These are phyloP conservation scores for Vairimorpha necatrix DNA, from an alignment of 371 early-diverging fungal species.

Conservation along the genomic window DNA sequence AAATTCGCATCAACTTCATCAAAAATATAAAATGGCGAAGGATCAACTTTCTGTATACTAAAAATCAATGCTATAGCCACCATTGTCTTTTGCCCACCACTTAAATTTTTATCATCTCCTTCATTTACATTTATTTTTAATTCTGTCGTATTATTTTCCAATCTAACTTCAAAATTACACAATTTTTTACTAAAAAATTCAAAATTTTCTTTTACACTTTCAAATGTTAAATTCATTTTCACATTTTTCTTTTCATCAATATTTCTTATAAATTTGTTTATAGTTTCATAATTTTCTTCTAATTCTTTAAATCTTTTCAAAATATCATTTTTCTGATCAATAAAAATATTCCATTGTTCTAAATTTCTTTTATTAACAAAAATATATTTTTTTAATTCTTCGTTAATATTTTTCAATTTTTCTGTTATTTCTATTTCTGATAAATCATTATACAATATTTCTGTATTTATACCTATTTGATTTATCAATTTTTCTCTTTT, in stretches of 20 bases:
- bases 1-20: conserved; percentile 99
- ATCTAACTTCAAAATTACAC: conserved; percentile 18
- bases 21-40: conserved; percentile 97
- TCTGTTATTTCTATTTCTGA: conserved; percentile 10
- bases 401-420: conserved; percentile 32
- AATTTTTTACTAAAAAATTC: conserved; percentile 56
- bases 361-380: conserved; percentile 11
- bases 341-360: conserved; percentile 10
- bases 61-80: conserved; percentile 93
- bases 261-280: conserved; percentile 50
- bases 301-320: conserved; percentile 26
- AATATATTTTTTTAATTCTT: conserved; percentile 33
- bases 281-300: conserved; percentile 39
- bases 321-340: conserved; percentile 18
- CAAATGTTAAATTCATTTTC: conserved; percentile 54
- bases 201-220: conserved; percentile 52
- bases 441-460: conserved; percentile 17
- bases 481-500: conserved; percentile 31
- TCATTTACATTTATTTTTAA: conserved; percentile 26
- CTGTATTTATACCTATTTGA: conserved; percentile 14
- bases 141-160: neutral
- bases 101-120: conserved; percentile 58
- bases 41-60: conserved; percentile 93
- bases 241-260: conserved; percentile 61
- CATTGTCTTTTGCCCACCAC: conserved; percentile 96